These are phyloP conservation scores for Acer campestre DNA, from an alignment of 345 rosid genomes.

Conservation along the genomic window DNA sequence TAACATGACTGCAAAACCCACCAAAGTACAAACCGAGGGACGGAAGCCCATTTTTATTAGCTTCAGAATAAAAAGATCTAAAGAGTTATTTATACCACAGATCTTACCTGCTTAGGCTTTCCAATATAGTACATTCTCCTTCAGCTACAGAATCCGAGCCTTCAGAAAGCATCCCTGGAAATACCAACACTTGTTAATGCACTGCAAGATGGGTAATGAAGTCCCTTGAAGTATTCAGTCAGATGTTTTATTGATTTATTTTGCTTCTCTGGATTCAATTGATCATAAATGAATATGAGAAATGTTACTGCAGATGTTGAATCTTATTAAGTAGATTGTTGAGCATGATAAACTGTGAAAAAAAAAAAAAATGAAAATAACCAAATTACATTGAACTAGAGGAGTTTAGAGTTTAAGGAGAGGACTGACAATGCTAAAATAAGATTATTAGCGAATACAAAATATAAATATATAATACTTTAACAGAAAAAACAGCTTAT, in stretches of 20 bases:
- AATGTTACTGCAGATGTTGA: background rate
- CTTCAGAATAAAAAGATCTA: conserved; percentile 4
- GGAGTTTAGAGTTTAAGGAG: background rate
- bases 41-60: background rate
- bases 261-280: conserved; percentile 4
- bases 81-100: conserved; percentile 10
- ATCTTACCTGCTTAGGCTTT: conserved; percentile 80
- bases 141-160: conserved; percentile 66
- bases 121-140: conserved; percentile 66
- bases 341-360: background rate
- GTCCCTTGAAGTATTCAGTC: conserved; percentile 10
- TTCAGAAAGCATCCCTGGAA: conserved; percentile 74
- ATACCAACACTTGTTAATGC: conserved; percentile 35
- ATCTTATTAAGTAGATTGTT: background rate
- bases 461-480: background rate
- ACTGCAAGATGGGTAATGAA: conserved; percentile 26
- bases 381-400: background rate
- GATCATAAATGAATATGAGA: background rate
- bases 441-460: background rate
- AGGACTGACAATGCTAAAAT: background rate
- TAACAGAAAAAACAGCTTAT: background rate
- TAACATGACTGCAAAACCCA: conserved; percentile 68
- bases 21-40: conserved; percentile 12
- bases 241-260: background rate
- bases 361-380: background rate